Percentiles rank a stretch among this genome's conserved stretches.
Conservation (phyloP, 2,329 filamentous ascomycete species). For the Nemania sp. region DNA sequence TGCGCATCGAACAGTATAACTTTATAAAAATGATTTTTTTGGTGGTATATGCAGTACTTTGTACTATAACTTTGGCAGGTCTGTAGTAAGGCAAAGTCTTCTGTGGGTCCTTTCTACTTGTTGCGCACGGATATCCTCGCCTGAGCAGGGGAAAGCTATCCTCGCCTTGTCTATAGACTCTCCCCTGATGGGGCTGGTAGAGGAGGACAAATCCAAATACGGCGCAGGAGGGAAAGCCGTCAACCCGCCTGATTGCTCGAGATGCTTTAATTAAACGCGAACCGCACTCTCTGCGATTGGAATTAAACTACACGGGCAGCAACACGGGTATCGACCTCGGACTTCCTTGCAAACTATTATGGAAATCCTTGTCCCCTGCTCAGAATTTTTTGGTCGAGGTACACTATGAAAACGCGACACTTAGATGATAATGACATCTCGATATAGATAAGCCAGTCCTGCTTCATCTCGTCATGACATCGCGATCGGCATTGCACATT, state of each 20-base stretch:
- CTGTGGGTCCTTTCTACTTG: too few relatives aligned
- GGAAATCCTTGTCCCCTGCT: slow-evolving; percentile 3
- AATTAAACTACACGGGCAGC: neutral
- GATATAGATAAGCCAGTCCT: slow-evolving; percentile 5
- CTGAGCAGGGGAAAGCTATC: too few relatives aligned
- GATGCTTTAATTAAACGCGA: slow-evolving; percentile 7
- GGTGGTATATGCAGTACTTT: too few relatives aligned
- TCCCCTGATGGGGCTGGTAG: slow-evolving; percentile 16
- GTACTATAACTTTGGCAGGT: too few relatives aligned
- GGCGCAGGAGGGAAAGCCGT: slow-evolving; percentile 3
- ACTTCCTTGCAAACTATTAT: slow-evolving; percentile 2
- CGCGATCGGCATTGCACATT: slow-evolving; percentile 15
- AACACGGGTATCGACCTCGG: neutral
- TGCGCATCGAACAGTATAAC: too few relatives aligned
- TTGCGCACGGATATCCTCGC: too few relatives aligned
- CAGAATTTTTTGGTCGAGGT: slow-evolving; percentile 7
- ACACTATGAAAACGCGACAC: slow-evolving; percentile 6
- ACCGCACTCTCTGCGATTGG: neutral
- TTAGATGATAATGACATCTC: slow-evolving; percentile 7
- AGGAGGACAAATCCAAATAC: slow-evolving; percentile 8
- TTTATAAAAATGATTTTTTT: too few relatives aligned
- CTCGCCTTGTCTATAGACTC: too few relatives aligned
- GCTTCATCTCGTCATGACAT: slow-evolving; percentile 16
- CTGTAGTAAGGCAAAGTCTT: too few relatives aligned
- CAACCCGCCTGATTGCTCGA: slow-evolving; percentile 9